Percentiles rank a stretch among this genome's conserved stretches.
These are phyloP conservation scores for Rhizopogon vinicolor DNA, from an alignment of 768 basidiomycete genomes.

Conservation along the genomic window DNA sequence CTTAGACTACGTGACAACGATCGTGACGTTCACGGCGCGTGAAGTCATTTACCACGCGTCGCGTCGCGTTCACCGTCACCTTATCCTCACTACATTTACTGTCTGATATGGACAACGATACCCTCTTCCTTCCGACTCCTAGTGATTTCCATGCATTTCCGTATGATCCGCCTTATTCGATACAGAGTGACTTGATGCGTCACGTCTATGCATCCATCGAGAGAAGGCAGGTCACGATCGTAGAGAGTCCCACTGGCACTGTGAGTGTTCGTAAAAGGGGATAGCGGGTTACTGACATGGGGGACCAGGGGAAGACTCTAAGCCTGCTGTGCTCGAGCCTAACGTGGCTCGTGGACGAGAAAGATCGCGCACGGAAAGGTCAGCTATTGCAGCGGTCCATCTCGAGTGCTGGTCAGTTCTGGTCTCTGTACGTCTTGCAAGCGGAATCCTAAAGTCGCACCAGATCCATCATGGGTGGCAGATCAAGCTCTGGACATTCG, in stretches of 20 bases:
- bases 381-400: slow-evolving; percentile 36
- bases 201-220: slow-evolving; percentile 83
- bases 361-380: slow-evolving; percentile 63
- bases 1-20: not conserved
- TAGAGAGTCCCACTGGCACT: slow-evolving; percentile 89
- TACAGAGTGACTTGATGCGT: slow-evolving; percentile 85
- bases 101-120: slow-evolving; percentile 10
- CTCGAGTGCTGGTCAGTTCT: slow-evolving; percentile 22
- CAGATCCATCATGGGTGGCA: slow-evolving; percentile 73
- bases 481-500: slow-evolving; percentile 64
- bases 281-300: not conserved
- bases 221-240: slow-evolving; percentile 66
- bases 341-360: slow-evolving; percentile 71
- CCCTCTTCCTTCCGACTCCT: slow-evolving; percentile 53
- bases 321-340: slow-evolving; percentile 73
- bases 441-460: not conserved
- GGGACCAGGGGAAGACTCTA: slow-evolving; percentile 77
- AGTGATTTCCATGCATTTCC: slow-evolving; percentile 75
- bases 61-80: slow-evolving; percentile 9
- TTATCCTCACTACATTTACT: slow-evolving; percentile 20
- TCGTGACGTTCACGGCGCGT: not conserved
- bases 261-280: slow-evolving; percentile 35
- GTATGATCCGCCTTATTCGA: slow-evolving; percentile 75
- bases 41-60: slow-evolving; percentile 10
- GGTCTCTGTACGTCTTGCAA: not conserved